phyloP scores from a whole-genome alignment of 163 green algal species.

The Trebouxia gelatinosa region DNA sequence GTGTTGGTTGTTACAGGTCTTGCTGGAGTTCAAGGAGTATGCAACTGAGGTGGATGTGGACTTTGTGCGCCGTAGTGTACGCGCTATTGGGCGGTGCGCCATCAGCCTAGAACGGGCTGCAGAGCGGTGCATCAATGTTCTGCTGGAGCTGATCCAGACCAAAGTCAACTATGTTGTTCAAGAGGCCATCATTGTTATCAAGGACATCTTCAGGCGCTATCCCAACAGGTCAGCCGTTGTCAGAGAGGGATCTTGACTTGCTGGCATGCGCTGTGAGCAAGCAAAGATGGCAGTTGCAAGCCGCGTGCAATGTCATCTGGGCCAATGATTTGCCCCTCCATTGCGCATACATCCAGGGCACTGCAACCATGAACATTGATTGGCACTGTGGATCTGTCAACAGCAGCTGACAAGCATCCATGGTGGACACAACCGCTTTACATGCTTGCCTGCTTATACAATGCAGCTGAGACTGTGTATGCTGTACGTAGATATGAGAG shows the following conservation, averaged over 20 bases:
- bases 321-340: no score
- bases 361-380: no score
- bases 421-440: neutral
- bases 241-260: neutral
- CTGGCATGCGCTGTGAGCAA: neutral
- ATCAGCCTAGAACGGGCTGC: conserved; percentile 85
- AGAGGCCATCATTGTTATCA: conserved; percentile 97
- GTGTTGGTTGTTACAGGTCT: conserved; percentile 64
- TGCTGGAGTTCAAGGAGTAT: conserved; percentile 99
- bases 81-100: conserved; percentile 92
- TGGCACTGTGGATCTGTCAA: no score
- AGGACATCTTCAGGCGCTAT: conserved; percentile 98
- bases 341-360: no score
- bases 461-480: neutral
- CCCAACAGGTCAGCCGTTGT: conserved; percentile 69
- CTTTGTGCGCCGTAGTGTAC: conserved; percentile 88
- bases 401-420: no score
- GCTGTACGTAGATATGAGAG: conserved; percentile 71
- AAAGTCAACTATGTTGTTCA: conserved; percentile 98
- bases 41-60: conserved; percentile 98
- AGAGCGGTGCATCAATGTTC: conserved; percentile 94
- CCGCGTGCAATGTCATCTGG: no score
- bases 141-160: conserved; percentile 97
- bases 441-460: no score
- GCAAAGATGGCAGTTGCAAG: no score